phyloP scores from a whole-genome alignment of 352 stramenopile genomes.

The Phytophthora ohioensis region DNA sequence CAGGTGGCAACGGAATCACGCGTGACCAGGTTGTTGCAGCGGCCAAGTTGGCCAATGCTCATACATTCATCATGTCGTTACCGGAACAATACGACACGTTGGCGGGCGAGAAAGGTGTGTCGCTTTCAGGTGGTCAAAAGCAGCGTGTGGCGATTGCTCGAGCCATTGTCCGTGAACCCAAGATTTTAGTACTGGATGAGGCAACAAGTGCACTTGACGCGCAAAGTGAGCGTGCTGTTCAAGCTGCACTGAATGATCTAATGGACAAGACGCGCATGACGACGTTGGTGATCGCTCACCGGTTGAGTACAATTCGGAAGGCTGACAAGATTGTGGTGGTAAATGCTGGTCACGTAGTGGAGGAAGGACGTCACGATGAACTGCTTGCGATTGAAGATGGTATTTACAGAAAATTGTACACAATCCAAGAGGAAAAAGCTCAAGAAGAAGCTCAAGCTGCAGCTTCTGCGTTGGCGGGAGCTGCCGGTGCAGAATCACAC shows the following conservation, averaged over 20 bases:
- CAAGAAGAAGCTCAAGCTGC: slow-evolving; percentile 16
- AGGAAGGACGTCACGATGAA: slow-evolving; percentile 51
- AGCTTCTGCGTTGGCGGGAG: slow-evolving; percentile 7
- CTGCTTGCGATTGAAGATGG: slow-evolving; percentile 34
- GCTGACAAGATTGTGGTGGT: slow-evolving; percentile 63
- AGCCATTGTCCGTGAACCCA: slow-evolving; percentile 54
- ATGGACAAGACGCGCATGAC: slow-evolving; percentile 41
- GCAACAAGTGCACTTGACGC: slow-evolving; percentile 61
- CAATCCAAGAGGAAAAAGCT: slow-evolving; percentile 35
- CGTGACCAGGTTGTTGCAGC: slow-evolving; percentile 76
- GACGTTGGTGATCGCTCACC: slow-evolving; percentile 55
- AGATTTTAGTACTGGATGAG: slow-evolving; percentile 69
- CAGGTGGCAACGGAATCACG: slow-evolving; percentile 63
- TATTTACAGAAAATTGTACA: slow-evolving; percentile 34
- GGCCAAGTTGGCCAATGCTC: slow-evolving; percentile 52
- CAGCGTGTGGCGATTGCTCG: slow-evolving; percentile 67
- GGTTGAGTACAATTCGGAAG: slow-evolving; percentile 49
- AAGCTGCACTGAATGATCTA: slow-evolving; percentile 31
- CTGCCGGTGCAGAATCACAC: slow-evolving; percentile 12
- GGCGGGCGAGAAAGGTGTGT: slow-evolving; percentile 63
- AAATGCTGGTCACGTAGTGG: slow-evolving; percentile 48
- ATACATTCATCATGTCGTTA: slow-evolving; percentile 80
- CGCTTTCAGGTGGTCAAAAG: slow-evolving; percentile 80
- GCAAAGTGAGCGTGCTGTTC: slow-evolving; percentile 44
- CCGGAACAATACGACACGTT: slow-evolving; percentile 87